phyloP scores from a whole-genome alignment of 441 rosid species.

The Populus hybrid region DNA sequence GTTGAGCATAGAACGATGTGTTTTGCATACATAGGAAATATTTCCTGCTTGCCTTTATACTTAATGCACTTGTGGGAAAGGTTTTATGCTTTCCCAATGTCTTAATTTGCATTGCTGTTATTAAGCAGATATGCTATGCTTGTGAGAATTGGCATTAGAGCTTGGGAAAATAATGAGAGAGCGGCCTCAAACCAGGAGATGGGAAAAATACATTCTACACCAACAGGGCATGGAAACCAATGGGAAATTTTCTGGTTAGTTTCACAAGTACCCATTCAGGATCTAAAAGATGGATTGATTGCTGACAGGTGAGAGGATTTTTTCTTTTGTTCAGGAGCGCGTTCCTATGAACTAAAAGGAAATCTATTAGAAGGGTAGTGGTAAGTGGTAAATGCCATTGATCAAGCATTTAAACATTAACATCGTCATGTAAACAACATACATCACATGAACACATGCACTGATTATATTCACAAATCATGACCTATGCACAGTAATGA shows the following conservation, averaged over 20 bases:
- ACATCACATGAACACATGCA: not conserved
- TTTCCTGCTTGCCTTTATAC: not conserved
- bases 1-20: not conserved
- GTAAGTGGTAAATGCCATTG: not conserved
- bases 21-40: not conserved
- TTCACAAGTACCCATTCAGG: no score
- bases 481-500: not conserved
- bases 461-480: not conserved
- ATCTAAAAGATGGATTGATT: no score
- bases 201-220: no score
- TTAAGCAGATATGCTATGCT: not conserved
- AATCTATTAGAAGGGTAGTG: not conserved
- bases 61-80: not conserved
- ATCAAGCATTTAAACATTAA: no score
- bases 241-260: no score
- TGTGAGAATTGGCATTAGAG: not conserved
- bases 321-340: not conserved
- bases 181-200: no score
- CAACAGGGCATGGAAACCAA: not conserved
- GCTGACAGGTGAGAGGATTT: not conserved
- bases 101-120: not conserved
- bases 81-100: not conserved
- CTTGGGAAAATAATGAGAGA: not conserved
- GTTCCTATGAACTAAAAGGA: not conserved
- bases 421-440: no score